Evolutionary conservation across 768 basidiomycete genomes (phyloP), one percentile per base, ranked within the genome.

Genomic region (Lactifluus piperatus): DNA sequence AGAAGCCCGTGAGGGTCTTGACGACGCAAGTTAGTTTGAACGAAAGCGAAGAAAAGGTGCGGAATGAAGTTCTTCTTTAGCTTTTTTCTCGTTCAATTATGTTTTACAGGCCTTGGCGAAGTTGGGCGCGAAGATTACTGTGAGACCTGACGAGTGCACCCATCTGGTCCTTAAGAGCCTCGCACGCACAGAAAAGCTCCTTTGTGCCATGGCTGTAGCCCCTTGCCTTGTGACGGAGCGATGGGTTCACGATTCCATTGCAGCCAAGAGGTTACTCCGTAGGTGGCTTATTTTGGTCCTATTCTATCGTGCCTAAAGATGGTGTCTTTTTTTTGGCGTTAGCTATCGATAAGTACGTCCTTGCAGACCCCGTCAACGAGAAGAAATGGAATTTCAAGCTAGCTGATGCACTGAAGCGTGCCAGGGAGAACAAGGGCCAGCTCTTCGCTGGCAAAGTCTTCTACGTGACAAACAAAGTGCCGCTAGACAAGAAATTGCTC

Each of bases 111-210:
- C 71, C 4, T 69, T 94, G 36, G 71, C 69, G 1, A 83, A 80
- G 65, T 70, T 94, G 0, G 92, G 91, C 0, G 84, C 81, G 8
- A 83, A 79, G 62, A 73, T 84, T 57, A 82, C 82, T 8, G 76
- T 78, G 2, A 79, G 81, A 34, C 76, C 86, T 0, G 67, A 70
- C 1, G 83, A 91, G 54, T 91, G 86, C 66, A 95, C 91, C 0
- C 90, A 94, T 71, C 77, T 97, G 13, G 70, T 95, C 48, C 81
- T 82, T 10, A 80, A 78, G 34, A 75, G 76, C 27, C 75, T 94
- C 26, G 82, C 85, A 5, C 81, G 93, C 5, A 95, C 94, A 1
- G 88, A 93, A 68, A 97, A 95, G 69, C 88, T 95, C 68, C 75
- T 97, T 0, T 84, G 83, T 64, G 90, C 89, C 0, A 73, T 95